Conservation (phyloP, 345 rosid species). For the Cardamine occulta region DNA sequence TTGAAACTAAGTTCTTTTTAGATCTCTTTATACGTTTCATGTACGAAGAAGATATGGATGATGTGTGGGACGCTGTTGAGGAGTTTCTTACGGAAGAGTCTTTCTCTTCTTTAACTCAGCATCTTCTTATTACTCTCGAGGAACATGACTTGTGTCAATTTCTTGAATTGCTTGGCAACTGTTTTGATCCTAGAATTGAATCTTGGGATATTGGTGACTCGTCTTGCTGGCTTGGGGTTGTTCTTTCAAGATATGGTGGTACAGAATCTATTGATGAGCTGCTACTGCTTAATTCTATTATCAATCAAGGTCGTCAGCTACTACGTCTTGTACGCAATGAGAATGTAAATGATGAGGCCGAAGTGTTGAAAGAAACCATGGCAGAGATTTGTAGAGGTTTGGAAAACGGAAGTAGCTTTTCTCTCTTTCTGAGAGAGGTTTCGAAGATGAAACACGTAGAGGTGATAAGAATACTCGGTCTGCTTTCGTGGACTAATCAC, state of each 20-base stretch:
- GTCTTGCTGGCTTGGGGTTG: slow-evolving; percentile 63
- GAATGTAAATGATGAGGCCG: slow-evolving; percentile 51
- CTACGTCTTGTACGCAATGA: slow-evolving; percentile 62
- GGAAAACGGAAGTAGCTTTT: slow-evolving; percentile 45
- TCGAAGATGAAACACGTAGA: slow-evolving; percentile 46
- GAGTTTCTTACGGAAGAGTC: slow-evolving; percentile 72
- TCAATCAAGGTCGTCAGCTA: slow-evolving; percentile 69
- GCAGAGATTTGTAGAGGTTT: slow-evolving; percentile 49
- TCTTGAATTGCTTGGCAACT: slow-evolving; percentile 54
- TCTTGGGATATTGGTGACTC: slow-evolving; percentile 45
- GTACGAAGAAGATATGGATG: slow-evolving; percentile 66
- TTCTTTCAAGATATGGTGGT: slow-evolving; percentile 53
- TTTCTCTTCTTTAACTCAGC: slow-evolving; percentile 67
- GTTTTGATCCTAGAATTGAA: slow-evolving; percentile 43
- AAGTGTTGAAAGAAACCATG: slow-evolving; percentile 51
- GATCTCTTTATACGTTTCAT: slow-evolving; percentile 65
- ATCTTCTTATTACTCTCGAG: slow-evolving; percentile 71
- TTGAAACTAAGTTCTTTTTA: slow-evolving; percentile 68
- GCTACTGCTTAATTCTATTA: slow-evolving; percentile 64
- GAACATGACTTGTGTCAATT: slow-evolving; percentile 59
- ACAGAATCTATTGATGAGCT: slow-evolving; percentile 64
- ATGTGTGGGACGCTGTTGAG: slow-evolving; percentile 70
- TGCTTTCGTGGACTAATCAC: slow-evolving; percentile 77
- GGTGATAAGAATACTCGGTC: slow-evolving; percentile 61
- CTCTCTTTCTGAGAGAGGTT: slow-evolving; percentile 54